A percentile compares a stretch with the other conserved stretches of the same genome.
phyloP scores from a whole-genome alignment of 2,329 filamentous ascomycete species.

The Huntiella decipiens region DNA sequence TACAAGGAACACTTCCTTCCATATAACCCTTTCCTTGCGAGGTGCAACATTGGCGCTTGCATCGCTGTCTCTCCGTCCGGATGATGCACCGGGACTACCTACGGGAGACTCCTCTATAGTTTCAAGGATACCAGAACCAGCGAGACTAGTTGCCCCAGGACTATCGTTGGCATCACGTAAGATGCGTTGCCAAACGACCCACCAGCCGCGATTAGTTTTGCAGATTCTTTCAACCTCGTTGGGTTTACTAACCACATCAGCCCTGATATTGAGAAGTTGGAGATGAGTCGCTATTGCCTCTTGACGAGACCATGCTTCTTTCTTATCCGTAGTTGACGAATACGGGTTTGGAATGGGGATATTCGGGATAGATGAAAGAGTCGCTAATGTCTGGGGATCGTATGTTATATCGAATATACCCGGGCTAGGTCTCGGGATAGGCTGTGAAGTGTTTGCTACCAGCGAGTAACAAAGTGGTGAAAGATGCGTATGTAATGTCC shows the following conservation, averaged over 20 bases:
- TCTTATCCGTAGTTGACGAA: constrained; percentile 13
- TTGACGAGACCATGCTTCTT: constrained; percentile 32
- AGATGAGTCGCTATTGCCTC: constrained; percentile 48
- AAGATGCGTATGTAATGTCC: constrained; percentile 41
- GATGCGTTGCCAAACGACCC: constrained; percentile 48
- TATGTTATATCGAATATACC: constrained; percentile 42
- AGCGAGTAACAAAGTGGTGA: constrained; percentile 38
- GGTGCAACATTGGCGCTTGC: not conserved
- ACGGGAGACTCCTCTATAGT: constrained; percentile 8
- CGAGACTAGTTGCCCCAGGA: not conserved
- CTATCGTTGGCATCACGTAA: constrained; percentile 16
- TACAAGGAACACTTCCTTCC: constrained; percentile 44
- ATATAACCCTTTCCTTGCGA: constrained; percentile 13
- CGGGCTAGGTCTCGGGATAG: constrained; percentile 29
- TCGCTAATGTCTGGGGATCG: constrained; percentile 35
- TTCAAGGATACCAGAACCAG: constrained; percentile 3
- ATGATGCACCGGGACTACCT: not conserved
- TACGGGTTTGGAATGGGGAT: constrained; percentile 32
- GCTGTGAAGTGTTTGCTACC: constrained; percentile 35
- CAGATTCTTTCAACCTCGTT: constrained; percentile 39
- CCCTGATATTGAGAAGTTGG: constrained; percentile 40
- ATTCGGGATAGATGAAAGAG: constrained; percentile 47
- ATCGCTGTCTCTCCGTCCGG: constrained; percentile 12
- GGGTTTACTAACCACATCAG: constrained; percentile 18
- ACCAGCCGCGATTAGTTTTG: constrained; percentile 50